Base-by-base conservation (phyloP, 2,329 filamentous ascomycete genomes). In the Aspergillus proliferans region DNA sequence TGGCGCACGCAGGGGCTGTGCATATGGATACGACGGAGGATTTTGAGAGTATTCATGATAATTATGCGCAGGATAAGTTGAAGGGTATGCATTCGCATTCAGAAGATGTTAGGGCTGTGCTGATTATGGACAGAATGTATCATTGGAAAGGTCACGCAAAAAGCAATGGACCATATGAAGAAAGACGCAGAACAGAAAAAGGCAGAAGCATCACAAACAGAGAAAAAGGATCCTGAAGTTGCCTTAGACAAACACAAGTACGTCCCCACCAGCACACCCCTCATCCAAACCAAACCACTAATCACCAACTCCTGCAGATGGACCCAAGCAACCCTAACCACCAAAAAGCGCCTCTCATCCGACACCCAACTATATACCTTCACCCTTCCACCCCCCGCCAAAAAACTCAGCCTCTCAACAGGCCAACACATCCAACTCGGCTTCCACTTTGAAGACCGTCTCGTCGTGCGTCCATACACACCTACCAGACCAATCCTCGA, bases 391-490 rank as follows among this genome's bases (percentile, higher is more conserved):
- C 58, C 66, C 0, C 58, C 55, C 19, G 64, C 66, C 30, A 62
- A 67, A n/a, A 62, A 70, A 6, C 68, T 80, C 0, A 76, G 76
- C 0, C 60, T 80, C 0, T 69, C 68, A 12, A 80, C 74, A 0
- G 76, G 77, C 47, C 75, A 81, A 56, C 77, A 81, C 53, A 60
- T 81, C 18, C 70, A 78, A 47, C 52, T 80, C 7, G 78, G 77
- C 2, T 78, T 80, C 56, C 76, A 81, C 51, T 66, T 80, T 50
- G 58, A 66, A 39, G 76, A 80, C 53, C 68, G 71, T 45, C 76
- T 80, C 66, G 65, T 80, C 10, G 68, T 78, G 10, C 71, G 77
- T 1, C 67, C 68, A 1, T 80, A 80, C 56, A 79, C 77, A 0
- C 77, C 77, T 0, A 76, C 73, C 0, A 60, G 71, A 10, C 78